phyloP scores from a whole-genome alignment of 352 stramenopile species.

The Pythium graminicola region DNA sequence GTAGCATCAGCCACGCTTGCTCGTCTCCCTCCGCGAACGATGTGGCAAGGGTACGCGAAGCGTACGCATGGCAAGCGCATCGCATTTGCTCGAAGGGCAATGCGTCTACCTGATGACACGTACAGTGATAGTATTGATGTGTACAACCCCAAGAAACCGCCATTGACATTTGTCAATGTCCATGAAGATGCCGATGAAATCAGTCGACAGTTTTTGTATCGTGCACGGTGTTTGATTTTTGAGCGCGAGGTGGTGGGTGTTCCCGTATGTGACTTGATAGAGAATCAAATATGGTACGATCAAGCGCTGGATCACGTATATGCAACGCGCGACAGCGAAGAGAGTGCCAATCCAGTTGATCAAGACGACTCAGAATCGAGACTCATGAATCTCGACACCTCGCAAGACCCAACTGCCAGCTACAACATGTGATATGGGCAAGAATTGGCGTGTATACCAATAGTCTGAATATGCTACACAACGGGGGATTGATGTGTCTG shows the following conservation, averaged over 20 bases:
- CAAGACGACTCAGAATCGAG: too few relatives aligned
- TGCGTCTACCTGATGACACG: constrained; percentile 32
- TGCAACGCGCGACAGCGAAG: background rate
- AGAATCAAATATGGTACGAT: constrained; percentile 39
- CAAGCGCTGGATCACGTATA: constrained; percentile 13
- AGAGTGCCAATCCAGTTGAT: too few relatives aligned
- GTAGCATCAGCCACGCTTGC: background rate
- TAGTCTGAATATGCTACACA: too few relatives aligned
- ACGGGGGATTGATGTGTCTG: background rate
- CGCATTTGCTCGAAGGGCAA: constrained; percentile 22
- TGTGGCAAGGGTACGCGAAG: constrained; percentile 46
- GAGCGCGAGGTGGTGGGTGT: constrained; percentile 46
- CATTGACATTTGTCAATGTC: constrained; percentile 32
- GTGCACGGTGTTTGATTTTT: constrained; percentile 39
- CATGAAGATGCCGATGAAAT: constrained; percentile 40
- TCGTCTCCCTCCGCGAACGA: background rate
- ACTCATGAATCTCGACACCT: too few relatives aligned
- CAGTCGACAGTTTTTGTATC: constrained; percentile 29
- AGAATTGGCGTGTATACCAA: too few relatives aligned
- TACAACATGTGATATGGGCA: too few relatives aligned
- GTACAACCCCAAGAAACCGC: constrained; percentile 43
- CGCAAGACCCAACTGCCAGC: too few relatives aligned
- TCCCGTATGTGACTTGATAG: constrained; percentile 38
- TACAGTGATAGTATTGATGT: constrained; percentile 40
- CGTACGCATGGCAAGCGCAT: constrained; percentile 27